Conservation (phyloP, 2,329 filamentous ascomycete species). For the Teratosphaeria gauchensis region DNA sequence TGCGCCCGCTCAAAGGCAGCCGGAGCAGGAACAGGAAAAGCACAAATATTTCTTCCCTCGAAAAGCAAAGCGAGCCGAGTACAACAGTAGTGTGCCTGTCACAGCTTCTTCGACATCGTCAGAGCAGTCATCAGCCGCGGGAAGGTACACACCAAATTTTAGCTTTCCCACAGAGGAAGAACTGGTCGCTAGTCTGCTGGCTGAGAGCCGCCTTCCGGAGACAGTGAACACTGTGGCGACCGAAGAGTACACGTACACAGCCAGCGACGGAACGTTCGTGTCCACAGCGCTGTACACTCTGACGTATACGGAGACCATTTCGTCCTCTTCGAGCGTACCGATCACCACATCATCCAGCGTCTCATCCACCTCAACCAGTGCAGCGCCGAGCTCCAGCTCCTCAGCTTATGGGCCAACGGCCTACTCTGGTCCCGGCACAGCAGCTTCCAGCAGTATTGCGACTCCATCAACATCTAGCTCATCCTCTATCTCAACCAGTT, state of each 20-base stretch:
- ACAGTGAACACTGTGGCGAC: neutral
- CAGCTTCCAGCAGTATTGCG: neutral
- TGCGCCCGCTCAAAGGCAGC: slow-evolving; percentile 34
- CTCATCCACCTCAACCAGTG: neutral
- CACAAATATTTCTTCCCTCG: slow-evolving; percentile 41
- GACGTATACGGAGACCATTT: too few species aligned
- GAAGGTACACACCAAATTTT: neutral
- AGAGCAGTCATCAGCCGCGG: neutral
- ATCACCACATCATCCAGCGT: neutral
- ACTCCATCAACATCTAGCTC: too few species aligned
- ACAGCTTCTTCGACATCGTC: neutral
- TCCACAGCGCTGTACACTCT: too few species aligned
- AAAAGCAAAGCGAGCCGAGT: slow-evolving; percentile 32
- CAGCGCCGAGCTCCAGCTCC: neutral
- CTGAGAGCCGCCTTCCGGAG: neutral
- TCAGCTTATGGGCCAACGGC: neutral
- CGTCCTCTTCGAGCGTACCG: neutral
- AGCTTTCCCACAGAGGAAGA: neutral
- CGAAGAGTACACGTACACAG: neutral
- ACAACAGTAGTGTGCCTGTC: slow-evolving; percentile 1
- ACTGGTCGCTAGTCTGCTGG: neutral
- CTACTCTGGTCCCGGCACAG: neutral
- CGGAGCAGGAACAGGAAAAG: slow-evolving; percentile 23
- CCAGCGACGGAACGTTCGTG: neutral
- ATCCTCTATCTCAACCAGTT: too few species aligned